A percentile compares a stretch with the other conserved stretches of the same genome.
phyloP scores from a whole-genome alignment of 169 alveolate species.

The Sarcocystis neurona region DNA sequence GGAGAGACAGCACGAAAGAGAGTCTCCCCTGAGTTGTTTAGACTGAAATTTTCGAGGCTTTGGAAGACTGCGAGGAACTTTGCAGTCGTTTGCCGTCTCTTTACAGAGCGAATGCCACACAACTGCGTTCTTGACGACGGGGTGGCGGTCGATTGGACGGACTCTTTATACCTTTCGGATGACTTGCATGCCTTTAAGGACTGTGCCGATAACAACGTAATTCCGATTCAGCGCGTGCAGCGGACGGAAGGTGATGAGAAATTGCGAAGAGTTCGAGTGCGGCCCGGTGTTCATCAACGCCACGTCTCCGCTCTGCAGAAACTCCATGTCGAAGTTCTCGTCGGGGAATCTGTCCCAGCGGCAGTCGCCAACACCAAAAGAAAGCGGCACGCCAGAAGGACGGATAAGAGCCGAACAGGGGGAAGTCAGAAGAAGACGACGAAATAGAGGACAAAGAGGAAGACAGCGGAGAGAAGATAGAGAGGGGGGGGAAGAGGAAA shows the following conservation, averaged over 20 bases:
- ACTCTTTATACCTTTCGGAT: slow-evolving; percentile 20
- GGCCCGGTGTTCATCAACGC: slow-evolving; percentile 57
- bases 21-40: no score
- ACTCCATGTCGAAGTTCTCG: slow-evolving; percentile 63
- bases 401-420: neutral
- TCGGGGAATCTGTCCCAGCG: slow-evolving; percentile 68
- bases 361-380: neutral
- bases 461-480: neutral
- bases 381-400: neutral
- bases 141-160: neutral
- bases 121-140: neutral
- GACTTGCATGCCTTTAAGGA: slow-evolving; percentile 64
- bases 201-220: slow-evolving; percentile 66
- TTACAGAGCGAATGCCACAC: neutral
- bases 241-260: slow-evolving; percentile 59
- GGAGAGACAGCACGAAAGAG: slow-evolving; percentile 7
- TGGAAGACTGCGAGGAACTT: slow-evolving; percentile 14
- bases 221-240: slow-evolving; percentile 19
- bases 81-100: neutral
- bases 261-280: slow-evolving; percentile 46
- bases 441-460: neutral
- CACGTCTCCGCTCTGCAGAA: slow-evolving; percentile 66
- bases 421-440: neutral
- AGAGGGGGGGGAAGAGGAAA: neutral
- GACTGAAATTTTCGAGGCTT: no score